Conservation (phyloP, 176 grass and related monocot genomes). For the Aegilops longissima region DNA sequence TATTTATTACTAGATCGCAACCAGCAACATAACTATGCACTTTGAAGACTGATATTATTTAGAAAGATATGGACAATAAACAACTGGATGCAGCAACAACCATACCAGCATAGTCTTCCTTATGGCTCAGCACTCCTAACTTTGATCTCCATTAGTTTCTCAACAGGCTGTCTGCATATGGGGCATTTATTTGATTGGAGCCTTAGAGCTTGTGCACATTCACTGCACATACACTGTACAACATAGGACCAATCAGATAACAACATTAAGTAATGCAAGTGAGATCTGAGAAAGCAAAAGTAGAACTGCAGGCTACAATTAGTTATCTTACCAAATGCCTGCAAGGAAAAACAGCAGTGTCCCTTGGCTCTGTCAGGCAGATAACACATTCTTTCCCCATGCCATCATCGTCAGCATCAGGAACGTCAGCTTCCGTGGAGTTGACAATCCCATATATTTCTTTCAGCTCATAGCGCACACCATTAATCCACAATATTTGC, state of each 20-base stretch:
- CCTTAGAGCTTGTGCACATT: conserved; percentile 86
- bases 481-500: conserved; percentile 83
- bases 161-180: conserved; percentile 90
- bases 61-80: conserved; percentile 18
- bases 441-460: conserved; percentile 85
- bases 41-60: conserved; percentile 8
- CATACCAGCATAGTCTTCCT: conserved; percentile 32
- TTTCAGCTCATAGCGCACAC: conserved; percentile 74
- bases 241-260: conserved; percentile 39
- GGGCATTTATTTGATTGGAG: conserved; percentile 96
- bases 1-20: background rate
- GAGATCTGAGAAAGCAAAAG: conserved; percentile 21
- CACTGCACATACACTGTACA: conserved; percentile 91
- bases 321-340: conserved; percentile 86
- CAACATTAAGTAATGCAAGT: conserved; percentile 31
- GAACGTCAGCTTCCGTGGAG: conserved; percentile 51
- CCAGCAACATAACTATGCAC: conserved; percentile 30
- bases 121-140: conserved; percentile 41
- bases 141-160: conserved; percentile 91
- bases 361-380: conserved; percentile 86
- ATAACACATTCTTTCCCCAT: conserved; percentile 93
- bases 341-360: conserved; percentile 89
- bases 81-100: conserved; percentile 13
- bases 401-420: conserved; percentile 46
- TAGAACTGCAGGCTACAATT: background rate